Evolutionary conservation across 2,329 filamentous ascomycete species (phyloP).

Genomic region (Alternaria dauci): DNA sequence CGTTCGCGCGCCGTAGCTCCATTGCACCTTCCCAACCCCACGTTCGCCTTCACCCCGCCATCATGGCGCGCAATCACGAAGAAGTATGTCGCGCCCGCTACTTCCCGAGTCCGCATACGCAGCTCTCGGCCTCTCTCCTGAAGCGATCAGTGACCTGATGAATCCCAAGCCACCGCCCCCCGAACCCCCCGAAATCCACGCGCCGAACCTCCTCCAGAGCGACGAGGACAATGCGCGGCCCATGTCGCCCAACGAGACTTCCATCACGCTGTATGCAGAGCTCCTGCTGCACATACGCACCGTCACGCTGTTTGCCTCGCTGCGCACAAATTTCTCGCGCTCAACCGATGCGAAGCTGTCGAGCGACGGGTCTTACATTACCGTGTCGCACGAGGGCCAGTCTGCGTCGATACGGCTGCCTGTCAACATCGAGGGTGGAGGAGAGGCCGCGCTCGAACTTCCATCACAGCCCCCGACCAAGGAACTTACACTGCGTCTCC

Average conservation of each 20-base stretch:
- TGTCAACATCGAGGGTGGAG: conserved; percentile 53
- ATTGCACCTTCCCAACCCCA: conserved; percentile 10
- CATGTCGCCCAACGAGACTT: conserved; percentile 42
- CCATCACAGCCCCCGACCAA: conserved; percentile 57
- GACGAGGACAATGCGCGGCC: conserved; percentile 30
- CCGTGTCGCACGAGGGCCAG: conserved; percentile 57
- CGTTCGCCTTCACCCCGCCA: conserved; percentile 24
- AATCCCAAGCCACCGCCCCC: conserved; percentile 36
- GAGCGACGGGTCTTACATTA: conserved; percentile 55
- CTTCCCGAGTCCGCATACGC: conserved; percentile 50
- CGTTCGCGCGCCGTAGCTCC: conserved; percentile 10
- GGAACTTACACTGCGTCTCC: conserved; percentile 64
- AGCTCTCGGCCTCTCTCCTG: conserved; percentile 43
- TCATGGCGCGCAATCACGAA: conserved; percentile 38
- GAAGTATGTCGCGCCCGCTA: conserved; percentile 43
- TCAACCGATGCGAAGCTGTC: conserved; percentile 56
- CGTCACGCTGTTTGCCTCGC: conserved; percentile 64
- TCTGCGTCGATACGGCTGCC: conserved; percentile 58
- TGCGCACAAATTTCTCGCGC: conserved; percentile 55
- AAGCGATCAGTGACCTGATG: conserved; percentile 44
- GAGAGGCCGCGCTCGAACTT: conserved; percentile 59
- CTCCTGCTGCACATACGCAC: conserved; percentile 68
- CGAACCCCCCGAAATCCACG: conserved; percentile 30
- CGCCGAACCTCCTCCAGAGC: conserved; percentile 45
- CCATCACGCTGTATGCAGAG: conserved; percentile 64